Base-by-base conservation (phyloP, 2,329 filamentous ascomycete genomes). In the Scedosporium dehoogii region DNA sequence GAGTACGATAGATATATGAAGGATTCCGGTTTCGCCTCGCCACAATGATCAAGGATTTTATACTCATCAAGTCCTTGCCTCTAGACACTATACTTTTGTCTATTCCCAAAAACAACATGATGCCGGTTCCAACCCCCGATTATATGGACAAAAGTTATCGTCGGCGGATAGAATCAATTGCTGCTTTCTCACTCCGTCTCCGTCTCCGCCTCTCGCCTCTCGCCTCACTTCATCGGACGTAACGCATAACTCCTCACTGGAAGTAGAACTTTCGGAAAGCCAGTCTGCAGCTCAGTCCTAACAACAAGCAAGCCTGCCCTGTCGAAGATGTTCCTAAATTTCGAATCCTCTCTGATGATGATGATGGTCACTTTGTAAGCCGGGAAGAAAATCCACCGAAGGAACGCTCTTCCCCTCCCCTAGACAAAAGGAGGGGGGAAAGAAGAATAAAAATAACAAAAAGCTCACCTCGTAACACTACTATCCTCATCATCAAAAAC, bases 401-500 rank as follows among this genome's bases (percentile, higher is more conserved):
- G 33, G 33, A 12, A 38, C 33, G 14, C 9, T 10, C 33, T 12
- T 38, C 33, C 33, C 33, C 9, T 38, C 29, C 27, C 27, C 27
- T 7, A 55, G 64, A 21, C 58, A 63, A 27, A 53, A 56, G 63
- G 16, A 63, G 21, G 42, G 25, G 5, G 5, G 25, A 48, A 25
- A 25, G 29, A n/a, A 33, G 38, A 55, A 60, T 42, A 5, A 12
- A 5, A 12, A 63, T 2, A 29, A 71, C 72, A 38, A 38, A 38
- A 12, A 38, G n/a, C 33, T 61, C 66, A 84, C 83, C 82, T 82
- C 2, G 90, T 96, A 1, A 96, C 88, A 68, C 85, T 89, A 68
- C 85, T 90, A 70, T 96, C 91, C 63, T 80, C 71, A 6, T 85
- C 83, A 70, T 96, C 91, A 71, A 87, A 96, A 23, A 88, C 75